Evolutionary conservation across 306 rosid species (phyloP).

Genomic region (Trifolium fragiferum): DNA sequence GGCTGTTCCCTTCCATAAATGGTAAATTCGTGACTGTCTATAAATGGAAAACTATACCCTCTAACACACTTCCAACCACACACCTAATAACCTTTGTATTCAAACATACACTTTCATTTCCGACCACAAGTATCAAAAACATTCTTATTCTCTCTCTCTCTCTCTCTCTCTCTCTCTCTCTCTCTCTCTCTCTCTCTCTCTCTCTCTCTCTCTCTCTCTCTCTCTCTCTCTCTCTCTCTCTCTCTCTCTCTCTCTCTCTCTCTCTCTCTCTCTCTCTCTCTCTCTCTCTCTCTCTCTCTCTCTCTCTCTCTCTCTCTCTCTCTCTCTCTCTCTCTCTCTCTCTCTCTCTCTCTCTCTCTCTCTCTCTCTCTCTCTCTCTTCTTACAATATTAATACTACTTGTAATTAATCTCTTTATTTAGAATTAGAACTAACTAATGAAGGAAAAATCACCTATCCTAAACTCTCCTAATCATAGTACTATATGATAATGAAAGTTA

Average conservation of each 20-base stretch:
- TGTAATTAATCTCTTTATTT: constrained; percentile 9
- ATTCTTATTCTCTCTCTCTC: background rate
- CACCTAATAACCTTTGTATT: background rate
- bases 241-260: no score
- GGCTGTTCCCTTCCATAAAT: constrained; percentile 53
- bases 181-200: no score
- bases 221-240: no score
- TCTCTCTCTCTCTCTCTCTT: background rate
- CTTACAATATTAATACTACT: background rate
- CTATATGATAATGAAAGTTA: constrained; percentile 33
- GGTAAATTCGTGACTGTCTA: constrained; percentile 54
- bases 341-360: no score
- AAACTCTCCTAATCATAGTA: constrained; percentile 32
- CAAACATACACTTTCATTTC: constrained; percentile 13
- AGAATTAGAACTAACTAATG: background rate
- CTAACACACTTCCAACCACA: background rate
- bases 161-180: no score
- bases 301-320: no score
- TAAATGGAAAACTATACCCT: constrained; percentile 48
- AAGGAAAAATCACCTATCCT: constrained; percentile 1
- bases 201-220: no score
- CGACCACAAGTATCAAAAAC: background rate
- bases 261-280: no score
- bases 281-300: no score
- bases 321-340: no score